Evolutionary conservation across 768 basidiomycete species (phyloP).

Genomic region (Kondoa malvinella): DNA sequence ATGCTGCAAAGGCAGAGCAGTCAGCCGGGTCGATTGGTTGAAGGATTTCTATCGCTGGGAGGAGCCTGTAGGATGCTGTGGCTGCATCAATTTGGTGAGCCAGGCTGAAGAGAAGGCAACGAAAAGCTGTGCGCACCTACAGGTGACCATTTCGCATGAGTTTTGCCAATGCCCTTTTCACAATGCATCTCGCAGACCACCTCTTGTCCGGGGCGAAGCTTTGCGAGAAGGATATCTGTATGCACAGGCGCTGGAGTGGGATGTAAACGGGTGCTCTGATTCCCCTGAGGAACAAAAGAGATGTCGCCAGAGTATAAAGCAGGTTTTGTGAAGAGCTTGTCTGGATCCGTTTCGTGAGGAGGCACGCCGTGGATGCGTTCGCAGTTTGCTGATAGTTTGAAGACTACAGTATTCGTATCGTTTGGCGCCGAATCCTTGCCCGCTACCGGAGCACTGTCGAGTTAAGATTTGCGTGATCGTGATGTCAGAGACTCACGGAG

Average conservation of each 20-base stretch:
- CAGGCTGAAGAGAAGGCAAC: background rate
- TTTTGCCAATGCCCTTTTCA: constrained; percentile 76
- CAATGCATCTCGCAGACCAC: constrained; percentile 76
- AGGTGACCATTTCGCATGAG: constrained; percentile 91
- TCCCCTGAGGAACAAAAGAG: constrained; percentile 63
- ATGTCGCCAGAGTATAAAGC: constrained; percentile 37
- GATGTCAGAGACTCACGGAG: constrained; percentile 23
- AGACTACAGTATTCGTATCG: constrained; percentile 82
- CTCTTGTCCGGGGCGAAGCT: constrained; percentile 70
- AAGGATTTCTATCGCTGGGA: constrained; percentile 58
- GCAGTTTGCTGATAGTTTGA: constrained; percentile 53
- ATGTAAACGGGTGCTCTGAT: constrained; percentile 50
- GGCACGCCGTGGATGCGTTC: constrained; percentile 40
- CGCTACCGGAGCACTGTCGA: background rate
- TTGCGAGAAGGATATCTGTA: constrained; percentile 69
- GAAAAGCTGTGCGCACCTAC: constrained; percentile 51
- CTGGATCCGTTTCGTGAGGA: constrained; percentile 43
- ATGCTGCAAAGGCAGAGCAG: constrained; percentile 63
- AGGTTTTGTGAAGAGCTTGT: constrained; percentile 53
- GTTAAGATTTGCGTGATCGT: background rate
- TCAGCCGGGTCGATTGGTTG: constrained; percentile 61
- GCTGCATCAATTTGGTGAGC: constrained; percentile 37
- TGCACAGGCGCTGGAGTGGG: constrained; percentile 51
- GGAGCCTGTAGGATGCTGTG: constrained; percentile 83
- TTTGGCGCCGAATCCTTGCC: constrained; percentile 47